Conservation (phyloP, 345 rosid species). For the Mangifera indica region DNA sequence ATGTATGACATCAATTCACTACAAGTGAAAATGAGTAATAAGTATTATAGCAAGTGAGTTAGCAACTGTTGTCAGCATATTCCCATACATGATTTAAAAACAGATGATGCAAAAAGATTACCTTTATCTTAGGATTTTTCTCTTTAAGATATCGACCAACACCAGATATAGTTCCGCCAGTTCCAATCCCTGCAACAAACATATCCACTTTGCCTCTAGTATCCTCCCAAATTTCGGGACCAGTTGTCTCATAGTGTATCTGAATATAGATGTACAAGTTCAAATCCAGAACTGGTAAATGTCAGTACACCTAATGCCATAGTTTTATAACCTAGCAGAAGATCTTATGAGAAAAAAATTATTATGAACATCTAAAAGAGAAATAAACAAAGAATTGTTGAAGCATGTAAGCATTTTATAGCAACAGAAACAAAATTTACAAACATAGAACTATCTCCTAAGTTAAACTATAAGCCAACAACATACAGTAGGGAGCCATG, state of each 20-base stretch:
- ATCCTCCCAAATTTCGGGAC: slow-evolving; percentile 89
- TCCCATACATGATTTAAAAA: neutral
- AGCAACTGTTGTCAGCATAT: too few relatives aligned
- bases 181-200: slow-evolving; percentile 78
- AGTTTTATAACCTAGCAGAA: neutral
- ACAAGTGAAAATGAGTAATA: too few relatives aligned
- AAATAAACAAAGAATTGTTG: neutral
- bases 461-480: neutral
- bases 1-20: too few relatives aligned
- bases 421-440: neutral
- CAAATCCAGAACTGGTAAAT: neutral
- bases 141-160: slow-evolving; percentile 74
- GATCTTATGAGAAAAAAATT: neutral
- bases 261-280: slow-evolving; percentile 33
- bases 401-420: neutral
- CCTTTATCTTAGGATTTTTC: slow-evolving; percentile 70
- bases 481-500: neutral
- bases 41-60: too few relatives aligned
- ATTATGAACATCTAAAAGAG: neutral
- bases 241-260: slow-evolving; percentile 85
- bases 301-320: neutral
- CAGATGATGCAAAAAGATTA: slow-evolving; percentile 19
- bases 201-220: slow-evolving; percentile 80
- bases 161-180: slow-evolving; percentile 87
- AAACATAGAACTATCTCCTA: slow-evolving; percentile 3